Percentiles rank a stretch among this genome's conserved stretches.
These are phyloP conservation scores for Mycena latifolia DNA, from an alignment of 768 basidiomycete genomes.

Conservation along the genomic window DNA sequence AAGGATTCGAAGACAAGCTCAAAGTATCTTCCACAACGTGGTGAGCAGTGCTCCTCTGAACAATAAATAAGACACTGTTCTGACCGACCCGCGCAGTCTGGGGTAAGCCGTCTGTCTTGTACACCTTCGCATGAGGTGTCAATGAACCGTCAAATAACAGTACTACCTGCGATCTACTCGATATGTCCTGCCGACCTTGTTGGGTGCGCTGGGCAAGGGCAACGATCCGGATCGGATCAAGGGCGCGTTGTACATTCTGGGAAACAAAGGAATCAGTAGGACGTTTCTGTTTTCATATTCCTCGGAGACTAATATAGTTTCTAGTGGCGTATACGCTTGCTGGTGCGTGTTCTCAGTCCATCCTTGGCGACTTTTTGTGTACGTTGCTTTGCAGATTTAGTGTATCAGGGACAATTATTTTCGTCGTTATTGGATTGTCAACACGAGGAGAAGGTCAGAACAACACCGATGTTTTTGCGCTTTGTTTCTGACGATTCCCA, in stretches of 20 bases:
- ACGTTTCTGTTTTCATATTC: conserved; percentile 12
- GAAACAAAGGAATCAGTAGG: conserved; percentile 78
- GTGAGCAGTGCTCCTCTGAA: not conserved
- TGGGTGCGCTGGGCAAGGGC: conserved; percentile 74
- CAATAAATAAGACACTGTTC: conserved; percentile 48
- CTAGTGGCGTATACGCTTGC: conserved; percentile 77
- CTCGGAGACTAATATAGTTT: conserved; percentile 26
- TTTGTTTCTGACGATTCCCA: conserved; percentile 40
- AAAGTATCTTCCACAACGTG: conserved; percentile 42
- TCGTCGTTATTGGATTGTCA: conserved; percentile 79
- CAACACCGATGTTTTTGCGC: not conserved
- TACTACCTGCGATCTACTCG: conserved; percentile 81
- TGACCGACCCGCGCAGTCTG: conserved; percentile 46
- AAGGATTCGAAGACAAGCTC: conserved; percentile 65
- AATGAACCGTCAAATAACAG: conserved; percentile 49
- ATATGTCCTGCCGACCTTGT: conserved; percentile 70
- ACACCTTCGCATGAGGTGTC: conserved; percentile 3
- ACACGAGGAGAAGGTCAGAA: conserved; percentile 83
- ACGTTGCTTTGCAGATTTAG: conserved; percentile 58
- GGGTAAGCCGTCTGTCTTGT: conserved; percentile 57
- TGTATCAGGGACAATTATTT: conserved; percentile 68
- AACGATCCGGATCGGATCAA: conserved; percentile 95
- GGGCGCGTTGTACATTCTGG: conserved; percentile 87
- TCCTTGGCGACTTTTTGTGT: conserved; percentile 13
- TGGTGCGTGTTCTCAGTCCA: conserved; percentile 55